Evolutionary conservation across 1,139 yeast species (phyloP).

Genomic region (Saccharomyces hybrid): DNA sequence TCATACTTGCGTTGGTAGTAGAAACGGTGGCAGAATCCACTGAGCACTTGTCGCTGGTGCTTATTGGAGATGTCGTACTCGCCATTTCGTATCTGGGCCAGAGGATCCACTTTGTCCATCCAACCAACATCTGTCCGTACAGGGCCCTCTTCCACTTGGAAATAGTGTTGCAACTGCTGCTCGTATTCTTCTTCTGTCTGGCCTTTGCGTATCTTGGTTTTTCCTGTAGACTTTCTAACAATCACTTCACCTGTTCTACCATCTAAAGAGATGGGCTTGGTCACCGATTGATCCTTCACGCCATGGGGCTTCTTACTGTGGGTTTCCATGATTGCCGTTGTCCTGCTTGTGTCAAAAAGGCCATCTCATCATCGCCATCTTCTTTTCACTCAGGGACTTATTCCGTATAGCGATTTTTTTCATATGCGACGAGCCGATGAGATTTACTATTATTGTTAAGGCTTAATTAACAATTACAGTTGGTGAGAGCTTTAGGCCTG

Average conservation of each 20-base stretch:
- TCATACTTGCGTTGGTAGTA: constrained; percentile 43
- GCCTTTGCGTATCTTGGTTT: constrained; percentile 42
- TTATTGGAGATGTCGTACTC: constrained; percentile 19
- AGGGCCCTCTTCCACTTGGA: constrained; percentile 40
- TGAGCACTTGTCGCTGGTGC: constrained; percentile 28
- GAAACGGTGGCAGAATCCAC: constrained; percentile 35
- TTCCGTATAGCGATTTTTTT: neutral
- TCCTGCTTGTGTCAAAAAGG: neutral
- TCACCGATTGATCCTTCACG: constrained; percentile 14
- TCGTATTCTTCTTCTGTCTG: constrained; percentile 50
- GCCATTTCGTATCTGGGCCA: constrained; percentile 3
- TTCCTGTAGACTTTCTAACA: constrained; percentile 37
- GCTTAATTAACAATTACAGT: neutral
- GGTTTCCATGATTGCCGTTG: neutral
- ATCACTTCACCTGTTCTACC: constrained; percentile 30
- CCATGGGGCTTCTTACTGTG: constrained; percentile 6
- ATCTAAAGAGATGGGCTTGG: constrained; percentile 21
- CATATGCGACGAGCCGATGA: neutral
- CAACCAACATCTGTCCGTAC: constrained; percentile 41
- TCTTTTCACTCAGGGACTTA: neutral
- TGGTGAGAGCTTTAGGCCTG: neutral
- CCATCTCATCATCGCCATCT: neutral
- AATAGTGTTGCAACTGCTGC: constrained; percentile 40
- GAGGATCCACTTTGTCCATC: constrained; percentile 32
- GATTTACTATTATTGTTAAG: neutral